Conservation (phyloP, 2,329 filamentous ascomycete species). For the Neonectria faginata region DNA sequence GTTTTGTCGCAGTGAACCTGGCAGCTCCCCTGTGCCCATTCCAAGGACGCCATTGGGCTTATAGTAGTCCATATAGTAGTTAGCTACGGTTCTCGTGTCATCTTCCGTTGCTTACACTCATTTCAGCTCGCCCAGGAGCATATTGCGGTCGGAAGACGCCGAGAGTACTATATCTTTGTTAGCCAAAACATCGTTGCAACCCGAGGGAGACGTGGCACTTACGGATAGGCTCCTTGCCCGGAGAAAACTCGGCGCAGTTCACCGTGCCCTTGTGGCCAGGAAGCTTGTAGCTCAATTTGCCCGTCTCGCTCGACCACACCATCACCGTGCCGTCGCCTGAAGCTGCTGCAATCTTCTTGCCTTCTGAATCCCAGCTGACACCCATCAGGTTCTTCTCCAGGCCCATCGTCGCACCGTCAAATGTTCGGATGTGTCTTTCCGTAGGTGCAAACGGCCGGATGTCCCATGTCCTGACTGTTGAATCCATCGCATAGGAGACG, state of each 20-base stretch:
- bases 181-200: conserved; percentile 40
- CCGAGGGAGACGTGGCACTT: conserved; percentile 54
- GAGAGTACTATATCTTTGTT: conserved; percentile 76
- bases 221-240: conserved; percentile 87
- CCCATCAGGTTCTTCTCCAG: conserved; percentile 92
- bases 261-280: conserved; percentile 96
- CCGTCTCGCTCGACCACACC: conserved; percentile 89
- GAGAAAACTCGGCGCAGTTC: conserved; percentile 93
- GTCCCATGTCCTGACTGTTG: conserved; percentile 95
- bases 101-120: conserved; percentile 57
- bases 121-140: conserved; percentile 83
- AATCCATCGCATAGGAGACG: conserved; percentile 93
- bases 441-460: conserved; percentile 93
- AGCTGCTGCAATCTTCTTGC: conserved; percentile 88
- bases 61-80: background rate
- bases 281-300: conserved; percentile 92
- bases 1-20: background rate
- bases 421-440: conserved; percentile 85
- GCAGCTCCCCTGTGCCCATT: background rate
- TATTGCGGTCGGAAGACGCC: conserved; percentile 87
- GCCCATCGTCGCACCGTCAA: conserved; percentile 89
- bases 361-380: conserved; percentile 89
- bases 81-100: conserved; percentile 41
- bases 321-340: conserved; percentile 92
- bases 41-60: conserved; percentile 23